phyloP scores from a whole-genome alignment of 2,329 filamentous ascomycete genomes.

The Clarireedia homoeocarpa region DNA sequence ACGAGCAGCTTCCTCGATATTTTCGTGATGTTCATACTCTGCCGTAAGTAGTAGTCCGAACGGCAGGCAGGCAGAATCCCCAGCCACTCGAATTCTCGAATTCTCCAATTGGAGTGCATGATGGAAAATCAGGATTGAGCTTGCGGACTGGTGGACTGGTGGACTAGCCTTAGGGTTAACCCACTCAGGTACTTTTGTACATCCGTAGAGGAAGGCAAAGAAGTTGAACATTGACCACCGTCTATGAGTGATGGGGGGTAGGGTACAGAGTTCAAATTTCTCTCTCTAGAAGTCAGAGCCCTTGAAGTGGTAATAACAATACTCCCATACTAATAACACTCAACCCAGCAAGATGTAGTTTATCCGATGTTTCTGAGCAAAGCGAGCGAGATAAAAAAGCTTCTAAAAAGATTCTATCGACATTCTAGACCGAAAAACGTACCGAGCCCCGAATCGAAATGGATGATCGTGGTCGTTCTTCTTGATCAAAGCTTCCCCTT shows the following conservation, averaged over 20 bases:
- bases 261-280: neutral
- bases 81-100: conserved; percentile 5
- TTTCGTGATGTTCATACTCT: neutral
- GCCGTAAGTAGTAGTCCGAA: neutral
- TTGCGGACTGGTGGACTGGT: neutral
- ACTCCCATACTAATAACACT: neutral
- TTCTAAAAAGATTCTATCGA: neutral
- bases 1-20: neutral
- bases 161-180: neutral
- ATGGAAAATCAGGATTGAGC: neutral
- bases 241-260: neutral
- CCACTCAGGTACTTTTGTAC: conserved; percentile 3
- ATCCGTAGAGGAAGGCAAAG: too few species aligned
- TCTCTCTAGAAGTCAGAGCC: neutral
- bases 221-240: too few species aligned
- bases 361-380: neutral
- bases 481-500: neutral
- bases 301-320: too few species aligned
- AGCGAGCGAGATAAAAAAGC: neutral
- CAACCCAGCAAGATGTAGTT: neutral
- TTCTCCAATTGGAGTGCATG: neutral
- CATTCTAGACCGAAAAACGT: neutral
- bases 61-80: neutral
- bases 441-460: neutral
- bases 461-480: neutral